A percentile compares a stretch with the other conserved stretches of the same genome.
These are phyloP conservation scores for Phyllosticta paracitricarpa DNA, from an alignment of 2,329 filamentous ascomycete genomes.

Conservation along the genomic window DNA sequence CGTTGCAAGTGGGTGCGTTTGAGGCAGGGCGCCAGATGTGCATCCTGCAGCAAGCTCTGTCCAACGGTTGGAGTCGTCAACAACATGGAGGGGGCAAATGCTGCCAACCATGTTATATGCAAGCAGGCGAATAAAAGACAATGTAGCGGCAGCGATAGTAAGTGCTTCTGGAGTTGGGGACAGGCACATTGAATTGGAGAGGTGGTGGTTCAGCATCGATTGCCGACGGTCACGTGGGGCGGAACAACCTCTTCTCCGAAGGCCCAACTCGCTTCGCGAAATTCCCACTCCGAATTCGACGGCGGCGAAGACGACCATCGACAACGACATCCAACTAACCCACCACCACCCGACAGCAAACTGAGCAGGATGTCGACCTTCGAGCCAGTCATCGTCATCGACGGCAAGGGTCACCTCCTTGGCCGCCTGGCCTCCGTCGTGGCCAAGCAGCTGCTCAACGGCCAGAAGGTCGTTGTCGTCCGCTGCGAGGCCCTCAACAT, in stretches of 20 bases:
- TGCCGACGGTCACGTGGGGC: background rate
- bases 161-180: too few relatives aligned
- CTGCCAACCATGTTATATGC: background rate
- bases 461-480: constrained; percentile 98
- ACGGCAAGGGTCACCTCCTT: constrained; percentile 99
- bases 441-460: constrained; percentile 97
- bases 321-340: constrained; percentile 11
- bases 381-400: constrained; percentile 78
- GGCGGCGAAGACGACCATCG: constrained; percentile 10
- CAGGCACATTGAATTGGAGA: too few relatives aligned
- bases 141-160: background rate
- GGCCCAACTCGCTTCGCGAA: background rate
- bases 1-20: background rate
- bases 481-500: constrained; percentile 99
- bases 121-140: background rate
- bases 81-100: background rate
- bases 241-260: background rate
- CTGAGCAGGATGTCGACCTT: constrained; percentile 52
- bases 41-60: background rate
- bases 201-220: too few relatives aligned
- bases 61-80: background rate
- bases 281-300: background rate
- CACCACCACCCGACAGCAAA: constrained; percentile 11
- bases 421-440: constrained; percentile 97
- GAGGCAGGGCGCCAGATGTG: background rate